phyloP scores from a whole-genome alignment of 2,329 filamentous ascomycete species.

The Truncatella angustata region DNA sequence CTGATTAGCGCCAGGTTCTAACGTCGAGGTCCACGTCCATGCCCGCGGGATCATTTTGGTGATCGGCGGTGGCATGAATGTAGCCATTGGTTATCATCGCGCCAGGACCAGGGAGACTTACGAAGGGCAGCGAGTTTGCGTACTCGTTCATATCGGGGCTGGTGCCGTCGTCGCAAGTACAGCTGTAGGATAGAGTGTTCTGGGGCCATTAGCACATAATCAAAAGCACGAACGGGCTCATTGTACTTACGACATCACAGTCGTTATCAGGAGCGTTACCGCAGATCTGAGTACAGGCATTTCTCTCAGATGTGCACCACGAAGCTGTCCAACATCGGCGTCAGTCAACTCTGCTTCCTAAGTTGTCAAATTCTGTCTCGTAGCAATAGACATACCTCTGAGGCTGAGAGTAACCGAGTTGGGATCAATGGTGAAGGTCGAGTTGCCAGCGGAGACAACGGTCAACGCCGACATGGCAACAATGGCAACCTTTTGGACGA shows the following conservation, averaged over 20 bases:
- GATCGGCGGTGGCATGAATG: too few relatives aligned
- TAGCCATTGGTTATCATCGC: too few relatives aligned
- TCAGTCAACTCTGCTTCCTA: too few relatives aligned
- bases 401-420: constrained; percentile 27
- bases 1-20: constrained; percentile 9
- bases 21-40: too few relatives aligned
- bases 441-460: constrained; percentile 41
- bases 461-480: constrained; percentile 43
- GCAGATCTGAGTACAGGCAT: constrained; percentile 2
- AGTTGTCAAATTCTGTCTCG: too few relatives aligned
- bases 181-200: constrained; percentile 1
- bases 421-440: constrained; percentile 46
- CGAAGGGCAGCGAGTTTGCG: constrained; percentile 20
- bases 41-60: too few relatives aligned
- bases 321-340: not conserved
- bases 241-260: constrained; percentile 4
- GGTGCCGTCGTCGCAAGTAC: not conserved
- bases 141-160: constrained; percentile 5
- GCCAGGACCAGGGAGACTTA: constrained; percentile 16
- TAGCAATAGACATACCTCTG: constrained; percentile 36
- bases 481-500: constrained; percentile 31
- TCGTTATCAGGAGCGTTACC: not conserved
- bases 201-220: not conserved
- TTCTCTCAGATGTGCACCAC: constrained; percentile 6
- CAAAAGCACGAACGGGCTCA: not conserved